Evolutionary conservation across 139 green algal genomes (phyloP).

Genomic region (Coelastrella sp.): DNA sequence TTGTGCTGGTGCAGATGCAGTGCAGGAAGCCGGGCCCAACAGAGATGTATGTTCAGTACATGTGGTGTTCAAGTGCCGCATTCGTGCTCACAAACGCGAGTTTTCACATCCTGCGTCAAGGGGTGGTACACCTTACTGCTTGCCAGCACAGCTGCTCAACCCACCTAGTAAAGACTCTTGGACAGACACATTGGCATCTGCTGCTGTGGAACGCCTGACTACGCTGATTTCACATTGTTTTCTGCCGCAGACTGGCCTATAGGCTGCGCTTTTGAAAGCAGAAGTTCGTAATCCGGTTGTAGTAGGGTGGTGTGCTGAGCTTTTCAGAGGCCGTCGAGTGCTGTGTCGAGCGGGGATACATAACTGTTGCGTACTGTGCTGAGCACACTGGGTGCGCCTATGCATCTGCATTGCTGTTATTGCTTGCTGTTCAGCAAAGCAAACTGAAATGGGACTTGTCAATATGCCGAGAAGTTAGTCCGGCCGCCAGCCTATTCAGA

Average conservation of each 20-base stretch:
- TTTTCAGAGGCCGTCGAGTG: neutral
- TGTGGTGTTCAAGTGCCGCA: no score
- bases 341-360: neutral
- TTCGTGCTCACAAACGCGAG: no score
- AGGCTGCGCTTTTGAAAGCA: neutral
- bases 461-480: no score
- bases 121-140: neutral
- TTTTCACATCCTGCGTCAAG: no score
- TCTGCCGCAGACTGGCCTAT: neutral
- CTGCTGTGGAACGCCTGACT: neutral
- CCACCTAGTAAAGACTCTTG: constrained; percentile 12
- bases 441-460: no score
- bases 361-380: neutral
- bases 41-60: no score
- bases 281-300: neutral
- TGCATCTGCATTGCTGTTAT: neutral
- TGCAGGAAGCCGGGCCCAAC: no score
- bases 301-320: neutral
- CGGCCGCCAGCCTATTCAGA: no score
- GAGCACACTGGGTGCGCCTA: neutral
- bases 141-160: neutral
- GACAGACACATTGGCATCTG: constrained; percentile 36
- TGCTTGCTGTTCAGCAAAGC: neutral
- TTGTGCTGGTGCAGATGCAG: no score
- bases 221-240: neutral